phyloP scores from a whole-genome alignment of 2,329 filamentous ascomycete species.

The Bipolaris victoriae region DNA sequence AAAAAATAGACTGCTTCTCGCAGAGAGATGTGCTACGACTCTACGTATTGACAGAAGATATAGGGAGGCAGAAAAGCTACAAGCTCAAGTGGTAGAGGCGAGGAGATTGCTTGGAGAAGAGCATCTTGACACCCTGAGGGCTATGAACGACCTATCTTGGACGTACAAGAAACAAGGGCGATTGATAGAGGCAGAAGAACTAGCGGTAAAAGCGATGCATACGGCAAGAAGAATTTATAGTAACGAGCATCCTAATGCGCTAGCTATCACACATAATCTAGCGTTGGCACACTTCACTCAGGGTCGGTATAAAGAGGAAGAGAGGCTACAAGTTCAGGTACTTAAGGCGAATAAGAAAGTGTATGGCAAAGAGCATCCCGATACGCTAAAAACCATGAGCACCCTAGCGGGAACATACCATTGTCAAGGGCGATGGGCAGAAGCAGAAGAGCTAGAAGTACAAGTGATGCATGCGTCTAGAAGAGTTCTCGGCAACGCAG shows the following conservation, averaged over 20 bases:
- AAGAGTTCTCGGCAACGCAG: background rate
- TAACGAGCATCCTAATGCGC: background rate
- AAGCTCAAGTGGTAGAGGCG: background rate
- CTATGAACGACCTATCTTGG: too few relatives aligned
- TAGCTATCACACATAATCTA: background rate
- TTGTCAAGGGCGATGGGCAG: too few relatives aligned
- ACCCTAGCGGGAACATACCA: background rate
- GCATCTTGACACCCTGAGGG: too few relatives aligned
- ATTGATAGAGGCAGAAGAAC: too few relatives aligned
- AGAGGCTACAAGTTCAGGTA: background rate
- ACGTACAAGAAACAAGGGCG: too few relatives aligned
- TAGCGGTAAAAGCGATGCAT: too few relatives aligned
- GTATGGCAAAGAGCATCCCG: background rate
- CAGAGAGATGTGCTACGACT: background rate
- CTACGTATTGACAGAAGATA: background rate
- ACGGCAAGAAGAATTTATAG: too few relatives aligned
- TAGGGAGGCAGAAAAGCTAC: background rate
- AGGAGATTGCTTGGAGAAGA: background rate
- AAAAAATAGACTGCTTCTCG: background rate
- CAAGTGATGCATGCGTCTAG: too few relatives aligned
- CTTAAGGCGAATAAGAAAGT: background rate
- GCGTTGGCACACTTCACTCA: background rate
- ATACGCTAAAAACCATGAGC: background rate
- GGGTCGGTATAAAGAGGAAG: too few relatives aligned
- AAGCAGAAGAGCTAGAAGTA: too few relatives aligned